Conservation (phyloP, 805 yeast genomes). For the Candida easanensis region DNA sequence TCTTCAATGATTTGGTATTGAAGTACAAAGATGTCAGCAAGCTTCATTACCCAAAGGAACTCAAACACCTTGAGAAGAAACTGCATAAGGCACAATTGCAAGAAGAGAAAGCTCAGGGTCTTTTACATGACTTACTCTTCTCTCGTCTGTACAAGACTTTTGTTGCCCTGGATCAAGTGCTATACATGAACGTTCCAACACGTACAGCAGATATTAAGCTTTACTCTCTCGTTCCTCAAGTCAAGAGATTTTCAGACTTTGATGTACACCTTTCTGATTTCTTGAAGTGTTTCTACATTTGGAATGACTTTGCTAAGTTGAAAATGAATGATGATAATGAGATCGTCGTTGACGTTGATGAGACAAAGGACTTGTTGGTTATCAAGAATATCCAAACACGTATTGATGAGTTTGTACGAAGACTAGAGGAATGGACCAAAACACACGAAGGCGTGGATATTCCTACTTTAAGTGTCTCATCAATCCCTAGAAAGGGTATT, state of each 20-base stretch:
- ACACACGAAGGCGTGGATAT: constrained; percentile 13
- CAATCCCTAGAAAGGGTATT: neutral
- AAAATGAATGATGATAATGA: constrained; percentile 19
- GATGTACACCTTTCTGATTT: constrained; percentile 16
- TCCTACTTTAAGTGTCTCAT: constrained; percentile 10
- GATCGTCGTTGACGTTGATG: constrained; percentile 19
- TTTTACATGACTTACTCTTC: neutral
- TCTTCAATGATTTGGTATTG: constrained; percentile 43
- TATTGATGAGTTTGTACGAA: constrained; percentile 9
- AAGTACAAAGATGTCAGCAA: constrained; percentile 46
- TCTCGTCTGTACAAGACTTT: constrained; percentile 14
- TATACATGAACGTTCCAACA: constrained; percentile 15
- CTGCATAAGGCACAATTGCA: constrained; percentile 44
- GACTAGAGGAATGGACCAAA: constrained; percentile 18
- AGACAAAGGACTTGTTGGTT: constrained; percentile 6
- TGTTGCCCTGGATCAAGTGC: constrained; percentile 18
- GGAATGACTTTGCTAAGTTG: constrained; percentile 20
- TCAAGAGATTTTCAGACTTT: constrained; percentile 11
- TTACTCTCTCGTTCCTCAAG: constrained; percentile 13
- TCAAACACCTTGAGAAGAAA: constrained; percentile 41
- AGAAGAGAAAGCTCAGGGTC: constrained; percentile 33
- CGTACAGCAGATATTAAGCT: constrained; percentile 22
- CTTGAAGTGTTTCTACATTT: constrained; percentile 18
- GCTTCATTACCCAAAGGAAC: constrained; percentile 42
- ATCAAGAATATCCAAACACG: constrained; percentile 12